phyloP scores from a whole-genome alignment of 345 rosid species.

The Combretum micranthum region DNA sequence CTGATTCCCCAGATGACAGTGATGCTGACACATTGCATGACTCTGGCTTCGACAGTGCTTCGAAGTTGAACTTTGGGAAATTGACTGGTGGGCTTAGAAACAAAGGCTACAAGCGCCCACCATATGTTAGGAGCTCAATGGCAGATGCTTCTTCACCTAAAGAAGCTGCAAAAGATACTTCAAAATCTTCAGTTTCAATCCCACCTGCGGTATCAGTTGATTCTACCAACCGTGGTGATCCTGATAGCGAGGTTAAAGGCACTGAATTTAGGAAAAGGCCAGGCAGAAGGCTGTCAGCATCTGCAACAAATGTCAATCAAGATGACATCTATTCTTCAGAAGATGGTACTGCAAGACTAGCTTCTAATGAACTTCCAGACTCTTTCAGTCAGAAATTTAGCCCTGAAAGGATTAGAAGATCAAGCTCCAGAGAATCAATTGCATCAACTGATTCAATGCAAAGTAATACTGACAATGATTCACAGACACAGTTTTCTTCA shows the following conservation, averaged over 20 bases:
- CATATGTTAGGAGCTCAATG: conserved; percentile 26
- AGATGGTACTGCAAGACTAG: conserved; percentile 20
- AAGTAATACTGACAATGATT: conserved; percentile 32
- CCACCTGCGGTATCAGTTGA: not conserved
- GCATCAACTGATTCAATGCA: conserved; percentile 28
- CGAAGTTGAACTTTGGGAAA: conserved; percentile 32
- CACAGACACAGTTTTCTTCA: conserved; percentile 22
- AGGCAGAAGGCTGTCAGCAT: conserved; percentile 8
- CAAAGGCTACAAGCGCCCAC: conserved; percentile 39
- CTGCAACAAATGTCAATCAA: too few relatives aligned
- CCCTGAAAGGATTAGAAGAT: conserved; percentile 20
- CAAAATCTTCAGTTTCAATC: not conserved
- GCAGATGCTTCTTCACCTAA: conserved; percentile 19
- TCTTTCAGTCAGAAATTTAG: conserved; percentile 13
- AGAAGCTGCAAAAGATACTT: conserved; percentile 25
- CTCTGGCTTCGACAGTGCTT: conserved; percentile 28
- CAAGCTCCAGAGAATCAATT: conserved; percentile 21
- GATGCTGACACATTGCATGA: conserved; percentile 20
- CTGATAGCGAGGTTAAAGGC: conserved; percentile 16
- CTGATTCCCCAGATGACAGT: conserved; percentile 11
- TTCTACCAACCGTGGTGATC: conserved; percentile 12
- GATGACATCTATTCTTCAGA: conserved; percentile 29
- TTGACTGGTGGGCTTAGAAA: conserved; percentile 49
- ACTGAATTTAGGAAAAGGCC: conserved; percentile 17
- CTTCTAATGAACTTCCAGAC: conserved; percentile 20